These are phyloP conservation scores for Camelina neglecta DNA, from an alignment of 345 rosid species.

Conservation along the genomic window DNA sequence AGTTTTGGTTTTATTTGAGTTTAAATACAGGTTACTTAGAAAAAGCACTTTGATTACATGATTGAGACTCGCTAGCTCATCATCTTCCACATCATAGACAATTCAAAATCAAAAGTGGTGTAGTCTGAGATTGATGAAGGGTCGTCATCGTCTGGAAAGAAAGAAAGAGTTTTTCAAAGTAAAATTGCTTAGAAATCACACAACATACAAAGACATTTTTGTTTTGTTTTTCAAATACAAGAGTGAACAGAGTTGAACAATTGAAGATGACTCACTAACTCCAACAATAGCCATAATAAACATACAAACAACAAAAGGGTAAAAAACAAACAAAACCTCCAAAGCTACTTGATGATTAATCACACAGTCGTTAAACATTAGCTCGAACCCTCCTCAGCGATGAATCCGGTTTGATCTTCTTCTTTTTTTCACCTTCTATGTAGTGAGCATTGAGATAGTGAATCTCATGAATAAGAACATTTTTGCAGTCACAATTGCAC, in stretches of 20 bases:
- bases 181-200: slow-evolving; percentile 35
- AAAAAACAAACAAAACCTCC: slow-evolving; percentile 5
- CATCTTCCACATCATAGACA: slow-evolving; percentile 8
- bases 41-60: slow-evolving; percentile 27
- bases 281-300: slow-evolving; percentile 34
- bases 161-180: not conserved
- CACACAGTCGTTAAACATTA: slow-evolving; percentile 30
- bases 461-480: slow-evolving; percentile 8
- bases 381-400: slow-evolving; percentile 5
- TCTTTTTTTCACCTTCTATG: slow-evolving; percentile 17
- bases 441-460: slow-evolving; percentile 23
- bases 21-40: slow-evolving; percentile 1
- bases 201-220: slow-evolving; percentile 1
- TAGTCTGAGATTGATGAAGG: slow-evolving; percentile 29
- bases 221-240: slow-evolving; percentile 30
- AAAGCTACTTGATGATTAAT: slow-evolving; percentile 27
- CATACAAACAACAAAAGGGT: slow-evolving; percentile 18
- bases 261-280: slow-evolving; percentile 36
- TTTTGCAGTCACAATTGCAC: not conserved
- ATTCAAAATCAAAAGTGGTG: not conserved
- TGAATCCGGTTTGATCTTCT: slow-evolving; percentile 11
- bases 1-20: slow-evolving; percentile 38
- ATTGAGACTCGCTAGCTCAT: slow-evolving; percentile 44
- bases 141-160: slow-evolving; percentile 36
- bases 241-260: slow-evolving; percentile 10